A percentile compares a stretch with the other conserved stretches of the same genome.
Evolutionary conservation across 2,329 filamentous ascomycete species (phyloP).

Genomic region (Aspergillus sp.): DNA sequence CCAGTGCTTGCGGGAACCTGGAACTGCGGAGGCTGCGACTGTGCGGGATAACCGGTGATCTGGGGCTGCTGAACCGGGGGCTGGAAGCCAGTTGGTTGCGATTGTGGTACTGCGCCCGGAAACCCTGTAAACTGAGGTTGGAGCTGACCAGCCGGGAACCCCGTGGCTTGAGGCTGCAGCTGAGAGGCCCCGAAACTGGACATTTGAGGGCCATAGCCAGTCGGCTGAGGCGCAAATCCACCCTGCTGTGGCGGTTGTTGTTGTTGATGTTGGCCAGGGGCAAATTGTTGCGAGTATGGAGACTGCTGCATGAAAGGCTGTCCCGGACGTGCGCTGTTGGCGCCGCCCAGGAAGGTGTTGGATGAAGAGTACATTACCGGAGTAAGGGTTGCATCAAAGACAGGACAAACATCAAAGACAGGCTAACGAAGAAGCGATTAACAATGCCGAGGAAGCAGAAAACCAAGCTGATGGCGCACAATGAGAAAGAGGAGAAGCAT

Average conservation of each 20-base stretch:
- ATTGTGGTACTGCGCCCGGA: slow-evolving; percentile 46
- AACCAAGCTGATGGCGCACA: slow-evolving; percentile 13
- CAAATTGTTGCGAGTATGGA: slow-evolving; percentile 43
- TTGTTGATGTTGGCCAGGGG: slow-evolving; percentile 51
- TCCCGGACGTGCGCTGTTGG: slow-evolving; percentile 71
- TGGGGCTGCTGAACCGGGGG: slow-evolving; percentile 58
- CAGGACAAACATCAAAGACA: slow-evolving; percentile 9
- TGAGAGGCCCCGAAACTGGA: slow-evolving; percentile 55
- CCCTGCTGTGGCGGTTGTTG: slow-evolving; percentile 57
- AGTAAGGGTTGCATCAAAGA: slow-evolving; percentile 29
- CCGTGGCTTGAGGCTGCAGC: slow-evolving; percentile 69
- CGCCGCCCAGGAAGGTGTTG: slow-evolving; percentile 80
- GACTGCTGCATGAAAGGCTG: slow-evolving; percentile 58
- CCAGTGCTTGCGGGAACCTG: slow-evolving; percentile 49
- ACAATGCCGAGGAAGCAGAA: neutral
- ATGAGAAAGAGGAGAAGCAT: slow-evolving; percentile 25
- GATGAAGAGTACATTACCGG: slow-evolving; percentile 82
- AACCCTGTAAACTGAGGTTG: slow-evolving; percentile 53
- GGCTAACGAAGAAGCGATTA: neutral
- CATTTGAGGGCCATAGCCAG: slow-evolving; percentile 57
- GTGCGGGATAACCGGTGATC: slow-evolving; percentile 59
- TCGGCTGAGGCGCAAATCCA: slow-evolving; percentile 57
- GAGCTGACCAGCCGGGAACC: slow-evolving; percentile 56
- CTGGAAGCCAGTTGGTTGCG: slow-evolving; percentile 48
- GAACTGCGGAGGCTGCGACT: slow-evolving; percentile 38